Conservation (phyloP, 176 grass and related monocot genomes). For the Oryza glumipatula region DNA sequence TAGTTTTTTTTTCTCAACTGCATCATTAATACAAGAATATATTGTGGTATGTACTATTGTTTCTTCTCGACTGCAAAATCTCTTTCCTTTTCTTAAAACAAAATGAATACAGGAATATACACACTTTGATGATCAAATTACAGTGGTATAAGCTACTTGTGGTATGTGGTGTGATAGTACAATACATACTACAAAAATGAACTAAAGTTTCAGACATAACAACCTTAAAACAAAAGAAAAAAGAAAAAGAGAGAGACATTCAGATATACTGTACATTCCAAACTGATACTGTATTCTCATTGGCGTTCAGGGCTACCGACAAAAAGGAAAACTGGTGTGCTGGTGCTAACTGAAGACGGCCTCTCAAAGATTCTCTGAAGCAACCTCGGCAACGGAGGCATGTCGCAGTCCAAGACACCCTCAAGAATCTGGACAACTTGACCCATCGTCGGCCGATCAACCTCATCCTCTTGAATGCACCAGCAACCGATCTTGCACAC, state of each 20-base stretch:
- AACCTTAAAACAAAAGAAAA: background rate
- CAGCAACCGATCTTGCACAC: conserved; percentile 55
- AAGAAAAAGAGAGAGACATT: background rate
- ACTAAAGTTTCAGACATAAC: background rate
- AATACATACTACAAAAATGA: background rate
- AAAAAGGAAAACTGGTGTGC: background rate
- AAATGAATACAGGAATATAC: background rate
- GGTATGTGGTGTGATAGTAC: too few species aligned
- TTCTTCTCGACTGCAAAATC: too few species aligned
- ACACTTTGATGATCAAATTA: background rate
- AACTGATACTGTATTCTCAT: background rate
- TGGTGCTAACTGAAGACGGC: background rate
- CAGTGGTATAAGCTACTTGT: background rate
- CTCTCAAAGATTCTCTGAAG: background rate
- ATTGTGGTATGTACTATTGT: too few species aligned
- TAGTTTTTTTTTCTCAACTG: too few species aligned
- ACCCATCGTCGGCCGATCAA: conserved; percentile 43
- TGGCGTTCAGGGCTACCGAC: background rate
- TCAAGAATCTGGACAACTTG: conserved; percentile 51
- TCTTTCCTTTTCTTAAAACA: too few species aligned
- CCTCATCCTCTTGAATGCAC: conserved; percentile 66
- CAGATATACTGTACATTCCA: background rate
- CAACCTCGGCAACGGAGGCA: conserved; percentile 49
- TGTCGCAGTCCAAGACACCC: conserved; percentile 33
- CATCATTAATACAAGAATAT: too few species aligned